phyloP scores from a whole-genome alignment of 2,329 filamentous ascomycete species.

The Pyrenophora seminiperda region DNA sequence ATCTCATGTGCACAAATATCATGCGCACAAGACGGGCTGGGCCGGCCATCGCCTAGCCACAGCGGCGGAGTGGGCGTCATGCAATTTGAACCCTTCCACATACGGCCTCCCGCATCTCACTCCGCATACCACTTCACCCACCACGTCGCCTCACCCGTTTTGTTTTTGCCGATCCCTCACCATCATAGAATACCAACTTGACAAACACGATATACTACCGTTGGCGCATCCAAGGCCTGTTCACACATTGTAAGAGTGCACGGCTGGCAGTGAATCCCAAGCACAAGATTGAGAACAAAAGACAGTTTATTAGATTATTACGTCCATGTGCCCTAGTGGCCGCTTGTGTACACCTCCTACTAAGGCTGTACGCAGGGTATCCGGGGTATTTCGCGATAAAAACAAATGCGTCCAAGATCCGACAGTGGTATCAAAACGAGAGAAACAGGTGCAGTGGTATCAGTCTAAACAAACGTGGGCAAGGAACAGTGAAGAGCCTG shows the following conservation, averaged over 20 bases:
- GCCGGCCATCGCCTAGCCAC: not conserved
- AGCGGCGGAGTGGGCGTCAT: constrained; percentile 7
- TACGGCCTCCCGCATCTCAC: not conserved
- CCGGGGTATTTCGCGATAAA: constrained; percentile 50
- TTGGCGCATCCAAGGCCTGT: too few species aligned
- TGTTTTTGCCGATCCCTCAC: too few species aligned
- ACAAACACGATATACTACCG: too few species aligned
- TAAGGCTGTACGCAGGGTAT: constrained; percentile 51
- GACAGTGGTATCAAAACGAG: constrained; percentile 48
- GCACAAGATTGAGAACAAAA: constrained; percentile 6
- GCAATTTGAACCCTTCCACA: not conserved
- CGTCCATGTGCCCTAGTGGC: constrained; percentile 48
- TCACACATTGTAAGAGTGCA: too few species aligned
- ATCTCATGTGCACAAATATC: not conserved
- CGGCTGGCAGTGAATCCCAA: too few species aligned
- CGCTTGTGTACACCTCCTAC: constrained; percentile 48
- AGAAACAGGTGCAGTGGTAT: constrained; percentile 50
- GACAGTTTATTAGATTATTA: constrained; percentile 49
- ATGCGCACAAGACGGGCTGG: constrained; percentile 3
- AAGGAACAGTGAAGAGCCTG: constrained; percentile 35
- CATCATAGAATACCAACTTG: too few species aligned
- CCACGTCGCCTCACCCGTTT: too few species aligned
- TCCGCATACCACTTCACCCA: not conserved
- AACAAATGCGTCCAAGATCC: constrained; percentile 24
- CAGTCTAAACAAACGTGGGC: constrained; percentile 50